phyloP scores from a whole-genome alignment of 805 yeast species.

The Teunomyces lycoperdinae region DNA sequence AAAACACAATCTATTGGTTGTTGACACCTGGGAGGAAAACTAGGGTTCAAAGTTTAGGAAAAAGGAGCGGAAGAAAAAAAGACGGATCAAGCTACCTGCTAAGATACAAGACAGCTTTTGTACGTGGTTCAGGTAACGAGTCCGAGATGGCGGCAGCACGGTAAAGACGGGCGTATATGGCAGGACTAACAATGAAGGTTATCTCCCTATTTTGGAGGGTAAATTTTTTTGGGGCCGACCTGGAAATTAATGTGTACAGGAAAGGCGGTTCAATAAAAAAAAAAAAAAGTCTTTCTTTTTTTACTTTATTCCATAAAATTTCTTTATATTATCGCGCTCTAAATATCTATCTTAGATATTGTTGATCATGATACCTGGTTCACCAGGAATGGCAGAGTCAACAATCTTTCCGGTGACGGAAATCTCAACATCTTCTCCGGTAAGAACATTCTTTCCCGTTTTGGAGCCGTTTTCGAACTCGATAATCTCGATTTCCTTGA shows the following conservation, averaged over 20 bases:
- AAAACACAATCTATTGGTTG: neutral
- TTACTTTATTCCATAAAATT: neutral
- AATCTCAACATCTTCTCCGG: constrained; percentile 69
- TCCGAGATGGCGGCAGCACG: neutral
- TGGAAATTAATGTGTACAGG: neutral
- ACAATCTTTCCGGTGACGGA: constrained; percentile 64
- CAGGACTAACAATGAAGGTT: neutral
- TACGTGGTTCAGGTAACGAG: too few species aligned
- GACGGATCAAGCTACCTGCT: neutral
- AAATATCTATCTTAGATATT: constrained; percentile 43
- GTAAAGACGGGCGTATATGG: neutral
- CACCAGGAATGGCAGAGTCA: constrained; percentile 88
- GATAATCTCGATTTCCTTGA: constrained; percentile 58
- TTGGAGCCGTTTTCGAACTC: constrained; percentile 61
- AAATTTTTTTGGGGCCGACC: neutral
- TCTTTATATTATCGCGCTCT: neutral
- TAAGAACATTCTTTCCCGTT: constrained; percentile 60
- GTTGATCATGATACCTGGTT: constrained; percentile 78
- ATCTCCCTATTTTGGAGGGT: constrained; percentile 1
- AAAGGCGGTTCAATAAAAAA: neutral
- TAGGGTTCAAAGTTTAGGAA: neutral
- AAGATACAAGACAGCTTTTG: neutral
- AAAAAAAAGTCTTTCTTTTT: neutral
- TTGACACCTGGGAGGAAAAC: neutral
- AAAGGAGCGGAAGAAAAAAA: neutral